Evolutionary conservation across 495 filamentous ascomycete species (phyloP), one percentile per base, ranked within the genome.

Genomic region (Tuber indicum): DNA sequence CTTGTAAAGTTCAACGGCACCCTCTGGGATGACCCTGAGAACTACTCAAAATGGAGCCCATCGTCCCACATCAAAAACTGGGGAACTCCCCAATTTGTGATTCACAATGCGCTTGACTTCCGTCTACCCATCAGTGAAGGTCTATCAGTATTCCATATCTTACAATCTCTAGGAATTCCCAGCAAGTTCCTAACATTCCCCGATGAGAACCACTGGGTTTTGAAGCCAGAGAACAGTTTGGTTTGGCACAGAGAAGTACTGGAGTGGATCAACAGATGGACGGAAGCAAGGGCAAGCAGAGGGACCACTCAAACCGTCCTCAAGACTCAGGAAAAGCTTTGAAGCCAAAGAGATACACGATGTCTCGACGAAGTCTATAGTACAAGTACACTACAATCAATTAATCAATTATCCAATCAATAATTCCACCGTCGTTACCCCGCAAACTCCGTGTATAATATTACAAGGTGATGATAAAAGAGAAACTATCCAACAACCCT

Each of bases 61-160:
- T 89, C 92, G 3, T 88, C 88, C 83, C 87, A 90, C 0, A 87
- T 84, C 36, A 83, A 88, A 70, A 87, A 91, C 76, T 98, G 95
- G 95, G 87, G 88, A 1, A 98, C 95, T 10, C 95, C 95, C 16
- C 90, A 95, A 76, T 75, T 88, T 82, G 88, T 97, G 78, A 94
- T 98, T 74, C 95, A 98, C 85, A 94, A 90, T 83, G 94, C 96
- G 81, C 88, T 97, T 32, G 95, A 98, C 84, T 98, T 97, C 83
- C 89, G 95, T 23, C 85, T 98, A 46, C 92, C 94, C 0, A 90
- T 97, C 66, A 87, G 86, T 0, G 94, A 97, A 83, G 95, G 94
- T 0, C 85, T 98, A 43, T 89, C 94, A 1, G 91, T 92, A 23
- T 98, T 98, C 84, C 96, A 98, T 78, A 90, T 94, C 23, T 86